A percentile compares a stretch with the other conserved stretches of the same genome.
Conservation (phyloP, 1,284 basidiomycete genomes). For the Singerocomus rubriflavus region DNA sequence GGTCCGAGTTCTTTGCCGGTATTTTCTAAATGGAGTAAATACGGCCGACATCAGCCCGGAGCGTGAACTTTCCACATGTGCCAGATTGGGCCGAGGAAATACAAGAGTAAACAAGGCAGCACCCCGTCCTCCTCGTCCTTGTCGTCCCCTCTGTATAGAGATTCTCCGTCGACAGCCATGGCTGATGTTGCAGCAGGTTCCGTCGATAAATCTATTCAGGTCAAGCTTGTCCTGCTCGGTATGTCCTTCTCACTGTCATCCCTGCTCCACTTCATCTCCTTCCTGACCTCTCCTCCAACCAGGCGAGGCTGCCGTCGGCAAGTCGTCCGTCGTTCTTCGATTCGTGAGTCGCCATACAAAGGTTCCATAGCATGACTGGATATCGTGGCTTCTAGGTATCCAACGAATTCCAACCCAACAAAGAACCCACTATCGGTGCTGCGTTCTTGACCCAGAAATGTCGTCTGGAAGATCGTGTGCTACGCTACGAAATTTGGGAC, state of each 20-base stretch:
- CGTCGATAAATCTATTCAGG: constrained; percentile 56
- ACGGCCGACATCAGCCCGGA: too few relatives aligned
- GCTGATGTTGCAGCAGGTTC: constrained; percentile 68
- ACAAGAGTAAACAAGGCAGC: constrained; percentile 31
- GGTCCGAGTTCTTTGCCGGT: too few relatives aligned
- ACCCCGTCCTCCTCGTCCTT: background rate
- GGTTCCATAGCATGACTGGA: background rate
- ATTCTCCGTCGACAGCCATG: constrained; percentile 40
- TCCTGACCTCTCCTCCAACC: constrained; percentile 1
- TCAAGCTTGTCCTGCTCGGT: constrained; percentile 65
- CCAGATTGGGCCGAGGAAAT: constrained; percentile 11
- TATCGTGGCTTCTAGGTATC: constrained; percentile 58
- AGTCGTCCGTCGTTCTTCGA: constrained; percentile 97
- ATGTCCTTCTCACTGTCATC: constrained; percentile 20
- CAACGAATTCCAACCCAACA: constrained; percentile 95
- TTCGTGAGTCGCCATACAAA: constrained; percentile 64
- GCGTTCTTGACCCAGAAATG: constrained; percentile 93
- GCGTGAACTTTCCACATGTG: too few relatives aligned
- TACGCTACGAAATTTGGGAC: constrained; percentile 97
- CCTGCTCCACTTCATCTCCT: background rate
- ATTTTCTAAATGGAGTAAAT: too few relatives aligned
- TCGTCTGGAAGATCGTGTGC: constrained; percentile 84
- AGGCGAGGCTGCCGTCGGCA: constrained; percentile 99
- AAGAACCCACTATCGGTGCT: constrained; percentile 97
- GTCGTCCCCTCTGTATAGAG: background rate